Base-by-base conservation (phyloP, 768 basidiomycete species). In the Chalciporus chontae region DNA sequence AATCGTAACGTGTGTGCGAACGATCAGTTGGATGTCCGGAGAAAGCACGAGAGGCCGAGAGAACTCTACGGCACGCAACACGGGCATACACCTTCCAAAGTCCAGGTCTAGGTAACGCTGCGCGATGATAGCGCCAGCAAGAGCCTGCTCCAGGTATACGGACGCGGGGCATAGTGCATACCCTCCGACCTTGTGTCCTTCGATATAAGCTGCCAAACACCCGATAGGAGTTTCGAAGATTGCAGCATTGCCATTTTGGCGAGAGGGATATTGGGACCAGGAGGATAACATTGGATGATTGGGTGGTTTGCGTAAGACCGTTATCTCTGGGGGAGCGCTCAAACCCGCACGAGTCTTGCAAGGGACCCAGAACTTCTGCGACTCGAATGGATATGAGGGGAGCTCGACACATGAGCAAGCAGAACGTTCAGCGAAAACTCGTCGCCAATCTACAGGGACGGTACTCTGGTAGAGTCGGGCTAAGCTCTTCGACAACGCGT, bases 101-200 rank as follows among this genome's bases (percentile, higher is more conserved):
- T 71, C 71, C 14, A 61, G 47, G 1, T 59, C 59, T 24, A 70
- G 59, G 17, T 74, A 62, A 10, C 62, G 62, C 21, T 62, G 60
- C 4, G 72, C 58, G 27, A 77, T 68, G 26, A 68, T 50, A 10
- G 78, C 67, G 1, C 75, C 77, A 6, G 78, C 74, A 31, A 77
- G 64, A 0, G 71, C 77, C 37, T 80, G 74, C 54, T 86, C 83
- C 11, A 81, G 60, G 54, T 85, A 85, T 2, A 85, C 75, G 0
- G 83, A 85, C 1, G 81, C 85, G 9, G 85, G 84, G 54, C 84
- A 86, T 5, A 85, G 70, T 0, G 80, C 71, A 29, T 73, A 48
- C 4, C 74, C 78, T 6, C 72, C 77, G 7, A 87, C 83, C n/a
- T 59, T 69, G 50, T 87, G 85, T 0, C 84, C 83, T 18, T 63